Base-by-base conservation (phyloP, 169 alveolate species). In the Plasmodium gaboni region DNA sequence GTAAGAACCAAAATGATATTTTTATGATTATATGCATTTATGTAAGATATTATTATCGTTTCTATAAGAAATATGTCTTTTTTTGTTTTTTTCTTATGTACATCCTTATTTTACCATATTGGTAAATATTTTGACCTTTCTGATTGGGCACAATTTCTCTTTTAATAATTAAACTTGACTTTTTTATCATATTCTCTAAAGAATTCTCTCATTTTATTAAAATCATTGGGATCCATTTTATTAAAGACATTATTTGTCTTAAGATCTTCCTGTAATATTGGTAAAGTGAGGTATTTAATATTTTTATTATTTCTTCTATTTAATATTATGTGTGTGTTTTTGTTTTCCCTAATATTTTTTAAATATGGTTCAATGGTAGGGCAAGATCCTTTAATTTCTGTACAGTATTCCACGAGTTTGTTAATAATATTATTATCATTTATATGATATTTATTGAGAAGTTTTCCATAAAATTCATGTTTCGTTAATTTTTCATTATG, bases 281-380 rank as follows among this genome's bases (percentile, higher is more conserved):
- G 89, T 42, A 78, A 28, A 17, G 89, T 78, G 26, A 78, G 67
- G 67, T 78, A 17, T 78, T 78, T 78, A 19, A 78, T 59, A 10
- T 78, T 65, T 42, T 78, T 78, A 13, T 78, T 78, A 65, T 78
- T 64, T 42, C 89, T 63, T 28, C 89, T 78, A 28, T 78, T 78
- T 28, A 78, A 51, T 65, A 78, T 78, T 50, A 78, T 78, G 55
- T 78, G 89, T 9, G 78, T 48, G n/a, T 67, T 78, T 78, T 78
- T 78, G 22, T 78, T 78, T 65, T 78, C 89, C 53, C 89, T 55
- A 19, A 78, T 78, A 64, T 70, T 65, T 78, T 78, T 78, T 78
- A 78, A 64, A 65, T 48, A 78, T 65, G 89, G 89, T 9, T 59
- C 89, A 48, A 78, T 63, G 46, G 74, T 50, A 65, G 48, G 50